A percentile compares a stretch with the other conserved stretches of the same genome.
These are phyloP conservation scores for Gnomoniopsis smithogilvyi DNA, from an alignment of 2,329 filamentous ascomycete genomes.

Conservation along the genomic window DNA sequence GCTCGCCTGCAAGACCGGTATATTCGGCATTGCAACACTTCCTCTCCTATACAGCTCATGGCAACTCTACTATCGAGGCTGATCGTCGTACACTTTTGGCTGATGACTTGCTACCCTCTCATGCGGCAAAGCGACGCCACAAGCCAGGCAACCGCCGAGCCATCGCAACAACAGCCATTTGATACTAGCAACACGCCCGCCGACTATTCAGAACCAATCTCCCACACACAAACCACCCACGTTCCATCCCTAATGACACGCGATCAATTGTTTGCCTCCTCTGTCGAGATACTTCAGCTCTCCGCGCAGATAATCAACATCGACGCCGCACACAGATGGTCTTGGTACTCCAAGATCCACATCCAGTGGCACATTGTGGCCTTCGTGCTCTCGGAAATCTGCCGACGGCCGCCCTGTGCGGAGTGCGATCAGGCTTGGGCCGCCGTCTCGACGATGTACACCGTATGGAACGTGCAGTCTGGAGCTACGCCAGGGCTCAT, in stretches of 20 bases:
- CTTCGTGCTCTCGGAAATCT: slow-evolving; percentile 44
- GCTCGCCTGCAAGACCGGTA: neutral
- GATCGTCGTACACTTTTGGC: slow-evolving; percentile 11
- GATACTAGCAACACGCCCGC: neutral
- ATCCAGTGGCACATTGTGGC: slow-evolving; percentile 50
- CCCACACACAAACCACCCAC: too few relatives aligned
- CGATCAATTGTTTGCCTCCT: slow-evolving; percentile 67
- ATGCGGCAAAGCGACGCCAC: neutral
- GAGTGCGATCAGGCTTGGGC: slow-evolving; percentile 50
- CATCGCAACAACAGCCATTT: neutral
- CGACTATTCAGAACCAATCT: too few relatives aligned
- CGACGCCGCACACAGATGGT: slow-evolving; percentile 49
- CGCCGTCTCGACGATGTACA: slow-evolving; percentile 27
- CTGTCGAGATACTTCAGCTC: slow-evolving; percentile 69
- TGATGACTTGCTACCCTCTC: slow-evolving; percentile 7
- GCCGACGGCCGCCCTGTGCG: slow-evolving; percentile 45
- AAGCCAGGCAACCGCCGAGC: neutral
- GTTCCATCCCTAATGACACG: slow-evolving; percentile 32
- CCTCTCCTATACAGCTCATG: neutral
- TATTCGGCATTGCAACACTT: slow-evolving; percentile 3
- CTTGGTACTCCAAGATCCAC: slow-evolving; percentile 50
- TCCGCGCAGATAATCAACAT: slow-evolving; percentile 61
- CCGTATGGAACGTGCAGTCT: neutral
- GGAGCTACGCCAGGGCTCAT: neutral
- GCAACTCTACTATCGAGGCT: neutral